phyloP scores from a whole-genome alignment of 768 basidiomycete species.

The Rhizopogon vulgaris region DNA sequence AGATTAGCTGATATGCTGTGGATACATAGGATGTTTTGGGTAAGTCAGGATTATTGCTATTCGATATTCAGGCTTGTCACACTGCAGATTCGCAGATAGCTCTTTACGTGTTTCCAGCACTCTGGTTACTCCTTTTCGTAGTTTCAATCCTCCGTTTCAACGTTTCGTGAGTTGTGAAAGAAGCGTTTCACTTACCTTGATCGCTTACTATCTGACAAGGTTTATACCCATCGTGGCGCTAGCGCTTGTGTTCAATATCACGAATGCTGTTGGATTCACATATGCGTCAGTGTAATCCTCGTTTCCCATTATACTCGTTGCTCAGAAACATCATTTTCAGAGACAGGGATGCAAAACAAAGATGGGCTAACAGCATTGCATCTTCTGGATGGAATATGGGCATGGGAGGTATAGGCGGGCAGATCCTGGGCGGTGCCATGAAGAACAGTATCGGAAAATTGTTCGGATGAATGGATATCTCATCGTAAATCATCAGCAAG shows the following conservation, averaged over 20 bases:
- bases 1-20: slow-evolving; percentile 6
- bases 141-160: slow-evolving; percentile 87
- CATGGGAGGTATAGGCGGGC: slow-evolving; percentile 78
- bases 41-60: slow-evolving; percentile 27
- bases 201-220: slow-evolving; percentile 33
- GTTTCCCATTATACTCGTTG: background rate
- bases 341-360: slow-evolving; percentile 89
- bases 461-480: slow-evolving; percentile 41
- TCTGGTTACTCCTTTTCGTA: slow-evolving; percentile 84
- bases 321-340: slow-evolving; percentile 29
- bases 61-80: slow-evolving; percentile 14
- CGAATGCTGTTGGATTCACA: slow-evolving; percentile 94
- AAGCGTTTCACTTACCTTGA: slow-evolving; percentile 2
- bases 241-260: slow-evolving; percentile 93
- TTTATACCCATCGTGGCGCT: slow-evolving; percentile 93
- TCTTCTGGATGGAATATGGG: slow-evolving; percentile 68
- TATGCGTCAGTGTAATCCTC: slow-evolving; percentile 61
- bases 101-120: slow-evolving; percentile 80
- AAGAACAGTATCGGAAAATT: slow-evolving; percentile 76
- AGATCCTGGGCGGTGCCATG: slow-evolving; percentile 75
- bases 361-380: slow-evolving; percentile 76
- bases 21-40: slow-evolving; percentile 83
- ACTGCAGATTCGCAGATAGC: slow-evolving; percentile 51
- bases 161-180: slow-evolving; percentile 56
- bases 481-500: slow-evolving; percentile 4